These are phyloP conservation scores for Lecanicillium sp. DNA, from an alignment of 2,329 filamentous ascomycete species.

Conservation along the genomic window DNA sequence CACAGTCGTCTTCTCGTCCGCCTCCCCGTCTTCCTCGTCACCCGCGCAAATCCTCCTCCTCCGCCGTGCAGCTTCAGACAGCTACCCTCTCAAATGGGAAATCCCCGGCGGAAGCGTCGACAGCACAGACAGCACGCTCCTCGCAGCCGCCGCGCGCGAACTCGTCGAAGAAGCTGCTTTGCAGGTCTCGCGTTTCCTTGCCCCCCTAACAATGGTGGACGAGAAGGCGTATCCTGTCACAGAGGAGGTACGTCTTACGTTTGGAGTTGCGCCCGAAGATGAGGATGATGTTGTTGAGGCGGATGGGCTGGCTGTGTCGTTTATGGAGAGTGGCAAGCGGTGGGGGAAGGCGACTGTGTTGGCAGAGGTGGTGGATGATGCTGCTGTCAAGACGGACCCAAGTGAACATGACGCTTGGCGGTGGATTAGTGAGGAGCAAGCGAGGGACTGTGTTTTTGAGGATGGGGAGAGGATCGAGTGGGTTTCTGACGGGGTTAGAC, in stretches of 20 bases:
- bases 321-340: conserved; percentile 15
- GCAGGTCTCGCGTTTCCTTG: conserved; percentile 17
- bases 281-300: conserved; percentile 15
- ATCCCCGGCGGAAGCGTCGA: conserved; percentile 31
- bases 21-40: background rate
- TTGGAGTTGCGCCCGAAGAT: conserved; percentile 9
- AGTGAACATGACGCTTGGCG: conserved; percentile 29
- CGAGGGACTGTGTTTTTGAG: conserved; percentile 14
- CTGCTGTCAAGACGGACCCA: conserved; percentile 21
- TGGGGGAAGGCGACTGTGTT: conserved; percentile 22
- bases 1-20: conserved; percentile 12
- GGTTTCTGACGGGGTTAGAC: conserved; percentile 22
- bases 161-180: conserved; percentile 38
- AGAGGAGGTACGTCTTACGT: background rate
- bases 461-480: conserved; percentile 21
- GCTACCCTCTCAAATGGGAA: conserved; percentile 14
- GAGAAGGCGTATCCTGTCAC: background rate
- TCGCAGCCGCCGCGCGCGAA: conserved; percentile 32
- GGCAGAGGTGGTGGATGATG: conserved; percentile 18
- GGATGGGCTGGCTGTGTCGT: conserved; percentile 13
- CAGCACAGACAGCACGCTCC: conserved; percentile 22
- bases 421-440: conserved; percentile 30
- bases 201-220: conserved; percentile 11
- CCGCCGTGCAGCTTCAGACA: conserved; percentile 12
- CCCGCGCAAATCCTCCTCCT: conserved; percentile 8